Percentiles rank a stretch among this genome's conserved stretches.
Evolutionary conservation across 257 asterid genomes (phyloP).

Genomic region (Solanum chilense): DNA sequence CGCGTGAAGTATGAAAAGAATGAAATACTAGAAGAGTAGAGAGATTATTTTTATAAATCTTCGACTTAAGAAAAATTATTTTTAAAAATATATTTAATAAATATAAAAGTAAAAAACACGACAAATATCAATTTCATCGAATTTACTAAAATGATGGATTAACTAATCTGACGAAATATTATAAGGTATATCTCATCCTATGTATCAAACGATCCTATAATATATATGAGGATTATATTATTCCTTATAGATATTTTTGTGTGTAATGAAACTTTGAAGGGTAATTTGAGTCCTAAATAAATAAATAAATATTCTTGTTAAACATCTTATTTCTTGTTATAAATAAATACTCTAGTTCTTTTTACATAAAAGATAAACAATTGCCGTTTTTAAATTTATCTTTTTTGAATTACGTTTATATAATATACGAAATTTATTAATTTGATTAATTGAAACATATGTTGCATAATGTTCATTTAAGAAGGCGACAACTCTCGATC

Average conservation of each 20-base stretch:
- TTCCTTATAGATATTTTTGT: neutral
- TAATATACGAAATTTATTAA: neutral
- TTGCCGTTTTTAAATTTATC: neutral
- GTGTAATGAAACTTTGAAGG: neutral
- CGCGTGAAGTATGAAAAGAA: too few relatives aligned
- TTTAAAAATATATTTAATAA: too few relatives aligned
- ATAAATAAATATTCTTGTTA: neutral
- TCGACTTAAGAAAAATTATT: accelerated
- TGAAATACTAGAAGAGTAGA: accelerated
- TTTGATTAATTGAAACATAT: neutral
- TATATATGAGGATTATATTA: neutral
- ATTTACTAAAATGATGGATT: neutral
- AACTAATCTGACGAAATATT: neutral
- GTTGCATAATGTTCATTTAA: too few relatives aligned
- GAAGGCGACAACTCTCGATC: neutral
- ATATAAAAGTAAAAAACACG: too few relatives aligned
- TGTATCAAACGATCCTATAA: neutral
- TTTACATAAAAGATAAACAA: neutral
- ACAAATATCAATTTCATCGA: neutral
- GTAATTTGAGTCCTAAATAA: neutral
- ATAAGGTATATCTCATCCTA: neutral
- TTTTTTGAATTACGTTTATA: neutral
- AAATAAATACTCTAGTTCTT: neutral
- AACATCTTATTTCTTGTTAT: neutral
- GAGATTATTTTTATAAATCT: too few relatives aligned